These are phyloP conservation scores for Petrea volubilis DNA, from an alignment of 257 asterid species.

Conservation along the genomic window DNA sequence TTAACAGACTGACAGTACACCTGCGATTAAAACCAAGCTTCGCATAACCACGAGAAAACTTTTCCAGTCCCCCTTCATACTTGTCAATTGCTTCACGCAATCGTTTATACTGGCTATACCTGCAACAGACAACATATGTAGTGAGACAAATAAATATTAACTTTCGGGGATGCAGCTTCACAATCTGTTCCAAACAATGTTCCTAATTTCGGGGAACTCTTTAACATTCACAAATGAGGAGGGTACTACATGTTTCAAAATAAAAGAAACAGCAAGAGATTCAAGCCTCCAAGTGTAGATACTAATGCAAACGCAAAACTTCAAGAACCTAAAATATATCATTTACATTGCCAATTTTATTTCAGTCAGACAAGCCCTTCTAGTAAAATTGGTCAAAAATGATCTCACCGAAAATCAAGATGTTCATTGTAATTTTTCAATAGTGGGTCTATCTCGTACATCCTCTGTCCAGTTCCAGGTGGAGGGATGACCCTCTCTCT, in stretches of 20 bases:
- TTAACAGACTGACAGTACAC: slow-evolving; percentile 38
- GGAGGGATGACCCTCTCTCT: slow-evolving; percentile 62
- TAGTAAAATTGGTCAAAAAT: slow-evolving; percentile 7
- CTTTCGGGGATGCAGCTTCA: slow-evolving; percentile 14
- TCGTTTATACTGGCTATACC: slow-evolving; percentile 79
- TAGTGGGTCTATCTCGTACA: slow-evolving; percentile 89
- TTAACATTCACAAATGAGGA: background rate
- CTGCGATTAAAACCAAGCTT: slow-evolving; percentile 92
- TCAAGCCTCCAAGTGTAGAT: background rate
- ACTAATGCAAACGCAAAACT: background rate
- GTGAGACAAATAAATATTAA: slow-evolving; percentile 11
- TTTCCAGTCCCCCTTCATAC: slow-evolving; percentile 90
- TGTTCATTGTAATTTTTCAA: slow-evolving; percentile 62
- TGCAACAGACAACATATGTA: slow-evolving; percentile 31
- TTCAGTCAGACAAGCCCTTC: background rate
- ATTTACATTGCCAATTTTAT: slow-evolving; percentile 13
- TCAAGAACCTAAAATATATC: background rate
- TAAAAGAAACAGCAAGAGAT: background rate
- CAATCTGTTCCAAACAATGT: background rate
- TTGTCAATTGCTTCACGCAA: slow-evolving; percentile 80
- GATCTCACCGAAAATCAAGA: slow-evolving; percentile 84
- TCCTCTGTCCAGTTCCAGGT: slow-evolving; percentile 83
- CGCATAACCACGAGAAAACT: slow-evolving; percentile 94
- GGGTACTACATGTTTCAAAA: background rate
- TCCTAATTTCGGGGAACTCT: background rate